phyloP scores from a whole-genome alignment of 176 grass and related monocot species.

The Cenchrus purpureus region DNA sequence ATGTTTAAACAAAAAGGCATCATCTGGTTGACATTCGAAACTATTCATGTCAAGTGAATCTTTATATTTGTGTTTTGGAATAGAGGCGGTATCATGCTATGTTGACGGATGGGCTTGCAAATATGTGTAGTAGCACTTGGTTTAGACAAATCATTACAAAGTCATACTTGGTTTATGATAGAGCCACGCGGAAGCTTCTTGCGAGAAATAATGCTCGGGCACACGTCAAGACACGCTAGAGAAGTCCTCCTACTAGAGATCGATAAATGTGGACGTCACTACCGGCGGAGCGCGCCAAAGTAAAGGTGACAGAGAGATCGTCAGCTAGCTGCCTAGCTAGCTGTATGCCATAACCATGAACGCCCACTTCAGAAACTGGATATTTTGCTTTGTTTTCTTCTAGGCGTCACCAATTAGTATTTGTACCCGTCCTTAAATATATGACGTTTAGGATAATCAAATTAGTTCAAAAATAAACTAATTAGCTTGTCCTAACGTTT shows the following conservation, averaged over 20 bases:
- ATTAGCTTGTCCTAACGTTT: too few relatives aligned
- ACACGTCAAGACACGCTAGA: not conserved
- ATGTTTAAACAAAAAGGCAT: not conserved
- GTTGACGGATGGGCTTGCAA: too few relatives aligned
- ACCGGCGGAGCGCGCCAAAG: constrained; percentile 8
- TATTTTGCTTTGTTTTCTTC: not conserved
- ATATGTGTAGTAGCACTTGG: not conserved
- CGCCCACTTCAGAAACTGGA: not conserved
- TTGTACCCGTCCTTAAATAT: not conserved
- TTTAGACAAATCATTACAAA: not conserved
- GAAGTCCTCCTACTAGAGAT: too few relatives aligned
- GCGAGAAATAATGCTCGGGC: not conserved
- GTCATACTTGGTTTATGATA: not conserved
- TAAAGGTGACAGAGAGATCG: constrained; percentile 18
- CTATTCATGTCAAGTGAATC: not conserved
- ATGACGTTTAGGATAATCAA: too few relatives aligned
- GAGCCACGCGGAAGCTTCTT: not conserved
- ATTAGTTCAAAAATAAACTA: too few relatives aligned
- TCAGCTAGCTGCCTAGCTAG: constrained; percentile 10
- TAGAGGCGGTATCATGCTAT: not conserved
- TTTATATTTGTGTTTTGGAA: too few relatives aligned
- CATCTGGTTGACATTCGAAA: not conserved
- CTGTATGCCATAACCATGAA: constrained; percentile 38
- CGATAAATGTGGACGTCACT: constrained; percentile 15
- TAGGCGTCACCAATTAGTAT: not conserved